Percentiles rank a stretch among this genome's conserved stretches.
Conservation (phyloP, 495 filamentous ascomycete genomes). For the Penicillium maclennaniae region DNA sequence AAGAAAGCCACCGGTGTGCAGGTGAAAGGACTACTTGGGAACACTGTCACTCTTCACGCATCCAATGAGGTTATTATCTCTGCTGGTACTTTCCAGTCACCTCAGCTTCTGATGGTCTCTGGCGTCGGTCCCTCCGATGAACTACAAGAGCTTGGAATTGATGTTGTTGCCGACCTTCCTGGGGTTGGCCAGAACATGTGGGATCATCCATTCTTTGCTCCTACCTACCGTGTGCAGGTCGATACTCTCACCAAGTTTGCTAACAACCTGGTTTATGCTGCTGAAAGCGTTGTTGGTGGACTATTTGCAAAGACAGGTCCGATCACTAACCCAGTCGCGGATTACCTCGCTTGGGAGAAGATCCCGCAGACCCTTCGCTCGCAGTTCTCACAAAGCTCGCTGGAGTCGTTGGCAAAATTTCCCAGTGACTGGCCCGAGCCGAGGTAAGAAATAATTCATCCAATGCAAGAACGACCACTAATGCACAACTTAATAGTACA, state of each 20-base stretch:
- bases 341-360: constrained; percentile 48
- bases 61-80: constrained; percentile 17
- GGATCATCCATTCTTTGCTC: constrained; percentile 18
- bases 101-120: constrained; percentile 16
- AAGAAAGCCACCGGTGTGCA: constrained; percentile 22
- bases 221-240: constrained; percentile 17
- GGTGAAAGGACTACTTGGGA: constrained; percentile 14
- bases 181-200: constrained; percentile 20
- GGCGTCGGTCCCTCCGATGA: constrained; percentile 6
- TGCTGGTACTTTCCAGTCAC: constrained; percentile 16
- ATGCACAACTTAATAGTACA: constrained; percentile 27
- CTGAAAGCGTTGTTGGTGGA: constrained; percentile 9
- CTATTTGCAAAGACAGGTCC: constrained; percentile 21
- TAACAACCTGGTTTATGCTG: constrained; percentile 9
- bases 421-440: constrained; percentile 57
- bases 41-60: constrained; percentile 11
- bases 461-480: constrained; percentile 2
- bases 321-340: constrained; percentile 29
- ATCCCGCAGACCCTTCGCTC: constrained; percentile 32
- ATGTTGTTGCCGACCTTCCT: constrained; percentile 4
- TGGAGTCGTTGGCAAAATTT: constrained; percentile 27
- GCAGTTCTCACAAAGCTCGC: constrained; percentile 19
- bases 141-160: constrained; percentile 6
- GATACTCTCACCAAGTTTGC: constrained; percentile 18
- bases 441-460: constrained; percentile 43